phyloP scores from a whole-genome alignment of 1,284 basidiomycete genomes.

The Megacollybia platyphylla region DNA sequence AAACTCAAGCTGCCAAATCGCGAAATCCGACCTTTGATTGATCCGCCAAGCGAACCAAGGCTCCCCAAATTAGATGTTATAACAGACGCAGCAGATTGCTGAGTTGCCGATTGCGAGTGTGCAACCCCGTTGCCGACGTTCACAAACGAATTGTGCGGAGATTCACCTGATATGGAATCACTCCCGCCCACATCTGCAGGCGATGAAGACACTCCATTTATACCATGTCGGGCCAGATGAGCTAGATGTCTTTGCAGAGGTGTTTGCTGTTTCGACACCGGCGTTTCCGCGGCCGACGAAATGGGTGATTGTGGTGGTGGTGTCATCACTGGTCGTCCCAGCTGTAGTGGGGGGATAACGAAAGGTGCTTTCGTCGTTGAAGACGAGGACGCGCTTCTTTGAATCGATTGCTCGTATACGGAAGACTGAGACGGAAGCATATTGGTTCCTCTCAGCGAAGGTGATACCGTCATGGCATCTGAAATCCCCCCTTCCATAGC shows the following conservation, averaged over 20 bases:
- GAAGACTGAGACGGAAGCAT: slow-evolving; percentile 23
- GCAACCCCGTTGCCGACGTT: slow-evolving; percentile 39
- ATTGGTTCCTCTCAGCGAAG: slow-evolving; percentile 17
- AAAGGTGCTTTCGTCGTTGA: slow-evolving; percentile 27
- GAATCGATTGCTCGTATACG: slow-evolving; percentile 30
- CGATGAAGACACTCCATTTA: slow-evolving; percentile 64
- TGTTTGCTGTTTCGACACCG: slow-evolving; percentile 41
- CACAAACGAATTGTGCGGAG: slow-evolving; percentile 59
- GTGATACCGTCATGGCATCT: slow-evolving; percentile 22
- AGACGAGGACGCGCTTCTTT: slow-evolving; percentile 27
- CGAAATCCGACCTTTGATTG: slow-evolving; percentile 52
- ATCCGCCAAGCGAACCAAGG: slow-evolving; percentile 29
- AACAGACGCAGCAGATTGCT: slow-evolving; percentile 35
- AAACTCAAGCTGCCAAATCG: slow-evolving; percentile 64
- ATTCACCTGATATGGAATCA: slow-evolving; percentile 49
- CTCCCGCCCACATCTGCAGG: slow-evolving; percentile 46
- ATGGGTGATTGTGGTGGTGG: slow-evolving; percentile 33
- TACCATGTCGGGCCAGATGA: slow-evolving; percentile 66
- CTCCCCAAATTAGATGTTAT: slow-evolving; percentile 43
- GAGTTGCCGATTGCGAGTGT: slow-evolving; percentile 20
- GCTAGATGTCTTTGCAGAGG: slow-evolving; percentile 67
- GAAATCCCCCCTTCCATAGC: slow-evolving; percentile 27
- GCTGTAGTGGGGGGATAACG: slow-evolving; percentile 33
- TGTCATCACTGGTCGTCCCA: slow-evolving; percentile 26
- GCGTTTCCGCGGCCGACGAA: slow-evolving; percentile 19